These are phyloP conservation scores for Trifolium dubium DNA, from an alignment of 306 rosid genomes.

Conservation along the genomic window DNA sequence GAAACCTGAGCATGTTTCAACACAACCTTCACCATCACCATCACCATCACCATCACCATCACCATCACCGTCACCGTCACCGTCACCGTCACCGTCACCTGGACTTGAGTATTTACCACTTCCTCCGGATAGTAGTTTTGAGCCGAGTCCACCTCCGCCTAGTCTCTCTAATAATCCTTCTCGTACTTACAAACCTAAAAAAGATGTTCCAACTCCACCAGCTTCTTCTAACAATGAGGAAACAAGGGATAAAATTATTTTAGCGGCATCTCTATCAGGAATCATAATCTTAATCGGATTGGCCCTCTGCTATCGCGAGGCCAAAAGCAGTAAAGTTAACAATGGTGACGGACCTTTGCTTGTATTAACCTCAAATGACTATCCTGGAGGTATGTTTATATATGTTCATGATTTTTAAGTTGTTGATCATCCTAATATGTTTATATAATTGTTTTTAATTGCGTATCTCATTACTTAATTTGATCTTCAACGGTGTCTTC, in stretches of 20 bases:
- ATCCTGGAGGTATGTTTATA: slow-evolving; percentile 57
- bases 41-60: slow-evolving; percentile 11
- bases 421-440: slow-evolving; percentile 31
- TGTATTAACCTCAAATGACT: slow-evolving; percentile 48
- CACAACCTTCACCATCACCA: neutral
- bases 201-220: slow-evolving; percentile 14
- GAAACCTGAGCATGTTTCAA: neutral
- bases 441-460: neutral
- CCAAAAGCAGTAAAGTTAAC: slow-evolving; percentile 29
- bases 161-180: neutral
- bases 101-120: neutral
- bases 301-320: slow-evolving; percentile 50
- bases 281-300: slow-evolving; percentile 40
- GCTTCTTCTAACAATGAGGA: slow-evolving; percentile 7
- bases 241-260: neutral
- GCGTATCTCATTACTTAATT: neutral
- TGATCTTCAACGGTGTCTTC: neutral
- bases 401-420: slow-evolving; percentile 13
- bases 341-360: slow-evolving; percentile 62
- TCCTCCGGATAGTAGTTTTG: slow-evolving; percentile 21
- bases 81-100: slow-evolving; percentile 16
- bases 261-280: slow-evolving; percentile 45
- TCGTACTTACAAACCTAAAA: neutral
- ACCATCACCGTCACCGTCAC: neutral
- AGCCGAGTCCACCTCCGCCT: slow-evolving; percentile 23